phyloP scores from a whole-genome alignment of 192 early-diverging fungal genomes.

The Dissophora globulifera region DNA sequence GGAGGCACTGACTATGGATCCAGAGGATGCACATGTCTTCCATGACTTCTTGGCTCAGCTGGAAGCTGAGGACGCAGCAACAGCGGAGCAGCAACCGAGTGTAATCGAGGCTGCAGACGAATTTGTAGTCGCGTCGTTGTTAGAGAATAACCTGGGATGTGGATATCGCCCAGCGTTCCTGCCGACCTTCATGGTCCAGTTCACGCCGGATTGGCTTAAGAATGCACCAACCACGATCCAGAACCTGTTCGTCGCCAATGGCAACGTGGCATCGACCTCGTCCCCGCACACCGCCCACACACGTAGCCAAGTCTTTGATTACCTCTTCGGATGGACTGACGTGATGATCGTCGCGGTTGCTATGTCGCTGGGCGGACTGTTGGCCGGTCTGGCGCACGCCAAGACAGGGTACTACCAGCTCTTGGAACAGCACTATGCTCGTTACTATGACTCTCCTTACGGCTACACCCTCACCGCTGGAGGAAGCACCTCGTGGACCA shows the following conservation, averaged over 20 bases:
- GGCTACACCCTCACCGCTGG: background rate
- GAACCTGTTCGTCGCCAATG: background rate
- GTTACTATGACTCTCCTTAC: background rate
- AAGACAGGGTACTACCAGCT: slow-evolving; percentile 11
- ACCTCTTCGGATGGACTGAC: slow-evolving; percentile 23
- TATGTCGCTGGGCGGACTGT: slow-evolving; percentile 23
- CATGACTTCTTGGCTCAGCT: slow-evolving; percentile 29
- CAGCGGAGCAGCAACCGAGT: background rate
- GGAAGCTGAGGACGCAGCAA: slow-evolving; percentile 14
- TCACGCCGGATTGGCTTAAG: background rate
- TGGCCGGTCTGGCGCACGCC: slow-evolving; percentile 31
- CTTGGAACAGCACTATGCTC: background rate
- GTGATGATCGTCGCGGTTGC: slow-evolving; percentile 29
- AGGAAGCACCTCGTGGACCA: slow-evolving; percentile 1
- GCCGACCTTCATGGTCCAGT: background rate
- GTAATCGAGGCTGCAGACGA: slow-evolving; percentile 6
- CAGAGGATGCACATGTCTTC: slow-evolving; percentile 53
- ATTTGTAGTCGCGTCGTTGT: slow-evolving; percentile 11
- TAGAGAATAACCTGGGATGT: slow-evolving; percentile 16
- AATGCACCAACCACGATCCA: background rate
- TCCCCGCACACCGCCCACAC: background rate
- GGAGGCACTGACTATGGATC: slow-evolving; percentile 48
- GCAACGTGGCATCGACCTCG: no score
- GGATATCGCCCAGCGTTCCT: no score
- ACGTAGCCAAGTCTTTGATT: slow-evolving; percentile 15